Evolutionary conservation across 116 monocot species (phyloP), one percentile per base, ranked within the genome.

Genomic region (Dioscorea cayenensis): DNA sequence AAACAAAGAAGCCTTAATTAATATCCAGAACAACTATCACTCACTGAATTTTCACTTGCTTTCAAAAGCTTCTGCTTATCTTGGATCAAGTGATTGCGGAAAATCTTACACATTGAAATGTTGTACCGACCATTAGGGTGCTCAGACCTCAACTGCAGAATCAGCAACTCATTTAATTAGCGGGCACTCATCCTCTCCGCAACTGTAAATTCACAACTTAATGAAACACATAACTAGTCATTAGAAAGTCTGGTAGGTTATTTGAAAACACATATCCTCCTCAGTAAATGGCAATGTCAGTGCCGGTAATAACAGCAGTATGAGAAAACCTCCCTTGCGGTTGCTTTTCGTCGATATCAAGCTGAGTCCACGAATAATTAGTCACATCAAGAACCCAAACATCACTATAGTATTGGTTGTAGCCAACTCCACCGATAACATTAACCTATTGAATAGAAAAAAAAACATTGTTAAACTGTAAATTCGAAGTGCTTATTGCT

Each of bases 311-410:
- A 3, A 90, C 73, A 1, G 92, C 95, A 17, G 87, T 86, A 71
- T 96, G 95, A 63, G 95, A 92, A 63, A 96, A 96, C 20, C 95
- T 73, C 43, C 92, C 95, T 66, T 92, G 92, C 1, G 95, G 92
- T 25, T 66, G 81, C 32, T 81, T 84, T 1, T 90, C 92, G 61
- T 85, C 72, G 7, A 84, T 79, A 25, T 92, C 87, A 29, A 96
- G 92, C 72, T 80, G 87, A 52, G 55, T 68, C 95, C 95, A 96
- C 10, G 87, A 72, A 51, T 85, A 80, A 51, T 63, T 77, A 18
- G 32, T 67, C n/a, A 88, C 32, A n/a, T n/a, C n/a, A n/a, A n/a
- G n/a, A n/a, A n/a, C n/a, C n/a, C n/a, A n/a, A n/a, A n/a, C n/a
- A n/a, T 96, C 95, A 61, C 79, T 85, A 38, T 92, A 96, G 55